Percentiles rank a stretch among this genome's conserved stretches.
These are phyloP conservation scores for Plenodomus biglobosus DNA, from an alignment of 2,329 filamentous ascomycete species.

Conservation along the genomic window DNA sequence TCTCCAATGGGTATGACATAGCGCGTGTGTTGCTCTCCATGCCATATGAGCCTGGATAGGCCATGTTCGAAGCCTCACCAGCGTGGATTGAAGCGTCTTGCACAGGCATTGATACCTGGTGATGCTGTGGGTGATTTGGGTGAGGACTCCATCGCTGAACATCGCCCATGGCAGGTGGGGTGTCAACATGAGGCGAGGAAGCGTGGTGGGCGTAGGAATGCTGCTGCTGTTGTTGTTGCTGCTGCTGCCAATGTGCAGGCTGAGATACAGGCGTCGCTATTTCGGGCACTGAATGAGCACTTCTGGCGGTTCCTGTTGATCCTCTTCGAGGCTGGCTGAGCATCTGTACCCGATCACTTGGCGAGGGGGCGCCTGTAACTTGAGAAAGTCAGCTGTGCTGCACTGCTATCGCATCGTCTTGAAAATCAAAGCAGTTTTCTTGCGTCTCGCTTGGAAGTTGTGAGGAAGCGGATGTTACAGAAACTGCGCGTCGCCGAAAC, in stretches of 20 bases:
- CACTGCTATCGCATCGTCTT: conserved; percentile 21
- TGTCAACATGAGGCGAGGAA: conserved; percentile 41
- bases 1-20: conserved; percentile 46
- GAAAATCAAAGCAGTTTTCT: conserved; percentile 4
- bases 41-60: conserved; percentile 42
- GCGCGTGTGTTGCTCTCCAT: conserved; percentile 43
- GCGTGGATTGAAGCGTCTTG: conserved; percentile 37
- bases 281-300: conserved; percentile 42
- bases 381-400: conserved; percentile 21
- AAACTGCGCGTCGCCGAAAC: conserved; percentile 31
- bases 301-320: conserved; percentile 43
- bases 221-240: conserved; percentile 44
- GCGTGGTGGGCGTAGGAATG: conserved; percentile 38
- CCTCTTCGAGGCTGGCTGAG: conserved; percentile 42
- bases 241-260: conserved; percentile 41
- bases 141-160: conserved; percentile 42
- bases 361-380: conserved; percentile 39
- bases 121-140: conserved; percentile 37
- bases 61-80: conserved; percentile 31
- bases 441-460: conserved; percentile 9
- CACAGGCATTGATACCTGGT: conserved; percentile 37
- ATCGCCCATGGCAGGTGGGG: conserved; percentile 32
- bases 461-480: conserved; percentile 19
- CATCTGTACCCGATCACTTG: conserved; percentile 44
- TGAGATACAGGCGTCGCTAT: conserved; percentile 42